These are phyloP conservation scores for Coemansia sp. DNA, from an alignment of 192 early-diverging fungal species.

Conservation along the genomic window DNA sequence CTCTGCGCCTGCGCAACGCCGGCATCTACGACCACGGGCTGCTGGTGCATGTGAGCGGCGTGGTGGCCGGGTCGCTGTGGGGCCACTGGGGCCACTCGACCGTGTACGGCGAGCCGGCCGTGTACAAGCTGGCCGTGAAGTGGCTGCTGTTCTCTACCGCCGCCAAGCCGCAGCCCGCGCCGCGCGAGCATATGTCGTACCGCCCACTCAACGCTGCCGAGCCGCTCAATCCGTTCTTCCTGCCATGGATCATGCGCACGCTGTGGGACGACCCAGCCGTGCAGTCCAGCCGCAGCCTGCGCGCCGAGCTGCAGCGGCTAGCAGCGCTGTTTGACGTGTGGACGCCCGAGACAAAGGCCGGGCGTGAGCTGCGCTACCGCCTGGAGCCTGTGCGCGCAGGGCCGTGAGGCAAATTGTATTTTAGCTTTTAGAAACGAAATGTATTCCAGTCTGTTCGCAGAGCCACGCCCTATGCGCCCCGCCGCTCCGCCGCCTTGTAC, in stretches of 20 bases:
- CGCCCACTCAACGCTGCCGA: conserved; percentile 61
- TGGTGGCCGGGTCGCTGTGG: conserved; percentile 82
- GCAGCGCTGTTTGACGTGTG: conserved; percentile 71
- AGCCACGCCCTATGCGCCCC: conserved; percentile 8
- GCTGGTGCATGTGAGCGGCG: conserved; percentile 79
- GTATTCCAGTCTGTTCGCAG: too few relatives aligned
- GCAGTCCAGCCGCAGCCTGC: conserved; percentile 47
- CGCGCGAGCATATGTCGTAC: conserved; percentile 38
- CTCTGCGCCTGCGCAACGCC: conserved; percentile 78
- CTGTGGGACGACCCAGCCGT: conserved; percentile 72
- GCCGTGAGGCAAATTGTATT: conserved; percentile 30
- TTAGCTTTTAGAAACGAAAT: background rate
- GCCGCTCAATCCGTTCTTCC: conserved; percentile 82
- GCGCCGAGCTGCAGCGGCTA: conserved; percentile 64
- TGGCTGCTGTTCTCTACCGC: conserved; percentile 54
- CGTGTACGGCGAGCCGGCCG: conserved; percentile 84
- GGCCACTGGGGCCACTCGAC: conserved; percentile 87
- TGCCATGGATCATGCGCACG: conserved; percentile 92
- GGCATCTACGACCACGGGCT: conserved; percentile 86
- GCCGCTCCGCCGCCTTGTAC: conserved; percentile 79
- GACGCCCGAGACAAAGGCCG: conserved; percentile 65
- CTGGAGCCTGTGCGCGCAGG: conserved; percentile 77
- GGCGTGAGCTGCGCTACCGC: conserved; percentile 87
- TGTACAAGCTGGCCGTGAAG: conserved; percentile 64
- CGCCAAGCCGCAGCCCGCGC: conserved; percentile 12